Base-by-base conservation (phyloP, 441 rosid species). In the Sinapis alba region DNA sequence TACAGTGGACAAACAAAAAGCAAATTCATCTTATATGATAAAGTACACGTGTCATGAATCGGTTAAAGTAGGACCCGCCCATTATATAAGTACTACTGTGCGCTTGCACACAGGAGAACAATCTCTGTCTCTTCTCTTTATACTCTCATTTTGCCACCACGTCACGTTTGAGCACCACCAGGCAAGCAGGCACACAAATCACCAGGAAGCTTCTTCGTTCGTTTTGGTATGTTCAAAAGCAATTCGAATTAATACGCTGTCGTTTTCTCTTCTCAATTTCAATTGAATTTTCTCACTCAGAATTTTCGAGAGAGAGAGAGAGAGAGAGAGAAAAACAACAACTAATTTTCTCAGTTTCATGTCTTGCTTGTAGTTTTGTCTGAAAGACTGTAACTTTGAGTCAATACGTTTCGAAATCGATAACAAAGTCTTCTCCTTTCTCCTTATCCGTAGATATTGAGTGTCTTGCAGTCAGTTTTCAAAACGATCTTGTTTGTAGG, bases 121-220 rank as follows among this genome's bases (percentile, higher is more conserved):
- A 43, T 5, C 6, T 5, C 10, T 38, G 50, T 53, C 32, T n/a
- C 27, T 62, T 41, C 15, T 62, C 57, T 27, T 38, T 15, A 15
- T 28, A 65, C 34, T 24, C 50, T 66, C 64, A 18, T 24, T 11
- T 56, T 32, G 7, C 9, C 6, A 54, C 57, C 72, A 66, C 66
- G 65, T 43, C 77, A 74, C 36, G 47, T n/a, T 62, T 53, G 51
- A 69, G 70, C 64, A 62, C 24, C 69, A 59, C 36, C n/a, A n/a
- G n/a, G 3, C 26, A 23, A 3, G 12, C 38, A 34, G 58, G 47
- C 65, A 57, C 76, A 54, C 18, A 61, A 15, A 7, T 34, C 32
- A 1, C 78, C 45, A 43, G 0, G 69, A 75, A 75, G 79, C 79
- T 74, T 70, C 66, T 26, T 76, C 79, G n/a, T 67, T 70, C 62